Evolutionary conservation across 306 rosid genomes (phyloP), one percentile per base, ranked within the genome.

Genomic region (Gynostemma pentaphyllum): DNA sequence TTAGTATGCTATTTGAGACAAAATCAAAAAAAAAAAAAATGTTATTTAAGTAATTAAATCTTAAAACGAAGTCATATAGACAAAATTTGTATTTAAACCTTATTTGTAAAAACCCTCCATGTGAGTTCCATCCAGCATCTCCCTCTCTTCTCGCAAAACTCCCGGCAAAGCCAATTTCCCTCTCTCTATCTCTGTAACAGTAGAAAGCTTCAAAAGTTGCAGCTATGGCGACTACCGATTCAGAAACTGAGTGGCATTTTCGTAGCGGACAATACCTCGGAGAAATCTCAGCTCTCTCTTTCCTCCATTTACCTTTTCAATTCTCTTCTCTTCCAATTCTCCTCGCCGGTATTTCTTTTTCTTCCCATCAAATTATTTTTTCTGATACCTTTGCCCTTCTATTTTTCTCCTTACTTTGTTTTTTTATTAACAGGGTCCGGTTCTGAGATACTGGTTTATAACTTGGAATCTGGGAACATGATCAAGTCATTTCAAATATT

Each of bases 371-470:
- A 1, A n/a, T n/a, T n/a, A 41, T 48, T 16, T 27, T 19, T 9
- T 45, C 39, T 56, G 5, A 14, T 10, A 1, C 6, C 50, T 26
- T 65, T 9, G 0, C 7, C 47, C 5, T 7, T 19, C 5, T 11
- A 52, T 24, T 53, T 12, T 15, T 18, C 11, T 57, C 36, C 39
- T 18, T 3, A 23, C 13, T 0, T n/a, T n/a, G n/a, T n/a, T n/a
- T n/a, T n/a, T n/a, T n/a, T n/a, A n/a, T n/a, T n/a, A 34, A 60
- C 81, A 89, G 95, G 97, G 59, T 71, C 90, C 5, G 98, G 98
- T 62, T 88, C 96, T 1, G 83, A 92, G 45, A 75, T 92, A 67
- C 54, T 86, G 23, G 9, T 83, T 11, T 86, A 82, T 52, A 72
- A 81, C 59, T 78, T 92, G 54, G 90, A 85, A n/a, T 48, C 52